These are phyloP conservation scores for Tulasnella sp. DNA, from an alignment of 768 basidiomycete species.

Conservation along the genomic window DNA sequence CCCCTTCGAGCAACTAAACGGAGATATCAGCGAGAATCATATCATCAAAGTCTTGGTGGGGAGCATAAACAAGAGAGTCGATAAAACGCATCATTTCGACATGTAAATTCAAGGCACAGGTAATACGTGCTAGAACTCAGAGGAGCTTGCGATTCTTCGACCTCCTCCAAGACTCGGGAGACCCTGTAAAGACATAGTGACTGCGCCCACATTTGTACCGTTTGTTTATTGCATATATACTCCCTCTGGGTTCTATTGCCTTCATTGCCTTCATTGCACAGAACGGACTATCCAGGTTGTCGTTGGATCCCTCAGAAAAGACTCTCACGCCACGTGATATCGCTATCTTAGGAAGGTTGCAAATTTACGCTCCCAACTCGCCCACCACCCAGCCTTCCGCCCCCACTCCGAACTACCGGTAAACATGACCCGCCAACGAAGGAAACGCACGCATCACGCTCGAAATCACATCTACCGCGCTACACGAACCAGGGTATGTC, in stretches of 20 bases:
- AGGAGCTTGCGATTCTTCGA: no score
- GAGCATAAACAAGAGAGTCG: not conserved
- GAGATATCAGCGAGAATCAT: not conserved
- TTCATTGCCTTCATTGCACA: no score
- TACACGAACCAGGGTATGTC: conserved; percentile 63
- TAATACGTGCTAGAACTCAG: not conserved
- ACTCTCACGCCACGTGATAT: not conserved
- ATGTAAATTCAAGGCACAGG: not conserved
- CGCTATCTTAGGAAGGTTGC: not conserved
- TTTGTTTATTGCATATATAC: no score
- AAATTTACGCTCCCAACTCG: not conserved
- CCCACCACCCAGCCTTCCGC: not conserved
- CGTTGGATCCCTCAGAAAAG: no score
- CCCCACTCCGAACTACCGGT: not conserved
- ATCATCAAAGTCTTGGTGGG: not conserved
- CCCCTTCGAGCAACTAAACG: not conserved
- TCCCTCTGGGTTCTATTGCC: no score
- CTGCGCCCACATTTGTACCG: no score
- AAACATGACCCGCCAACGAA: not conserved
- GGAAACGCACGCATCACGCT: conserved; percentile 47
- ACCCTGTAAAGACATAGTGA: no score
- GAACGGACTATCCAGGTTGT: no score
- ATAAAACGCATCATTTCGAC: not conserved
- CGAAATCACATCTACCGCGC: conserved; percentile 81
- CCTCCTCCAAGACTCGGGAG: no score